Conservation (phyloP, 2,329 filamentous ascomycete genomes). For the Arthroderma uncinatum region DNA sequence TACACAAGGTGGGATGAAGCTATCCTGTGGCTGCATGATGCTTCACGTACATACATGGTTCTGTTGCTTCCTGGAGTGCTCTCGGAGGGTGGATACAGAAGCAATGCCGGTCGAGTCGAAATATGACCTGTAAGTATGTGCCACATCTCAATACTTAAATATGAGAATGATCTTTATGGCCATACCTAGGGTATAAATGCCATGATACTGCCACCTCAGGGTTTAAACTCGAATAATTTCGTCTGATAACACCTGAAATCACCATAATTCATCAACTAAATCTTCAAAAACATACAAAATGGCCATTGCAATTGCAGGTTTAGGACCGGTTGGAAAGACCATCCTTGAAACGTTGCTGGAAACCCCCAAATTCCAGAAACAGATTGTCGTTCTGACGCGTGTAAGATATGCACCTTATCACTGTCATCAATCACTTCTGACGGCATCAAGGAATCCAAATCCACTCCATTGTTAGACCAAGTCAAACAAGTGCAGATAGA, state of each 20-base stretch:
- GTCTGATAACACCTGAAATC: neutral
- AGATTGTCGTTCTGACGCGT: neutral
- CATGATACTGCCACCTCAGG: neutral
- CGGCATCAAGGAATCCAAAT: neutral
- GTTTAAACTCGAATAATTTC: neutral
- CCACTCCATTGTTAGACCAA: neutral
- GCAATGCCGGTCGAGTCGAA: neutral
- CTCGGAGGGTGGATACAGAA: neutral
- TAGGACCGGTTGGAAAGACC: neutral
- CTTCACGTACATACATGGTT: no score
- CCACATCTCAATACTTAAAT: neutral
- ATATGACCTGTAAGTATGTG: neutral
- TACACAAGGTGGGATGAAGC: neutral
- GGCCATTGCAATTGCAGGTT: neutral
- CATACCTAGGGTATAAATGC: neutral
- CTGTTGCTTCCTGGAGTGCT: neutral
- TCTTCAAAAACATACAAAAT: neutral
- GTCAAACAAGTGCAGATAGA: conserved; percentile 1
- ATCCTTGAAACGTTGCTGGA: neutral
- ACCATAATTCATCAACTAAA: neutral
- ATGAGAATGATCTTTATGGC: neutral
- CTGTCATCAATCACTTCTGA: neutral
- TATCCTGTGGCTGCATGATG: neutral
- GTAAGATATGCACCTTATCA: neutral
- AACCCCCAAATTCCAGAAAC: neutral